A percentile compares a stretch with the other conserved stretches of the same genome.
Conservation (phyloP, 768 basidiomycete species). For the Pholiota microspora region DNA sequence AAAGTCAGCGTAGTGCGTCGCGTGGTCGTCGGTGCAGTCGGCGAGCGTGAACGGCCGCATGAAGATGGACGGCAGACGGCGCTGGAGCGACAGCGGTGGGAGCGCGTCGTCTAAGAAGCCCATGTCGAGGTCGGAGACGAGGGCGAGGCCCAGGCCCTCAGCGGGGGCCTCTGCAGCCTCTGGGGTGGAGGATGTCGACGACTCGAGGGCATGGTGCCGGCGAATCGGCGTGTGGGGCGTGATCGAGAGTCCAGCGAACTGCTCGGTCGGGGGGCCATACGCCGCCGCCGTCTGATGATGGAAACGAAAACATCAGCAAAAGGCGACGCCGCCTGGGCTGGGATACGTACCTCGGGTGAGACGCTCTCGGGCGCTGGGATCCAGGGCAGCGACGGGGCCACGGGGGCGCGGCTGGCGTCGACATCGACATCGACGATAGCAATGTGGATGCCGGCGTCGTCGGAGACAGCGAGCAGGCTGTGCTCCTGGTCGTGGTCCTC, state of each 20-base stretch:
- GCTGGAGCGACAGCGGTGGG: constrained; percentile 24
- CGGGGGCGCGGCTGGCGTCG: constrained; percentile 39
- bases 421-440: constrained; percentile 34
- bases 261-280: constrained; percentile 34
- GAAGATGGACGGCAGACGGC: constrained; percentile 33
- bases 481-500: constrained; percentile 41
- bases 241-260: constrained; percentile 57
- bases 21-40: constrained; percentile 33
- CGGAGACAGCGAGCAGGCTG: constrained; percentile 16
- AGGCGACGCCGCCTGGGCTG: too few species aligned
- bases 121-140: constrained; percentile 37
- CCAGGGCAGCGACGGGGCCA: constrained; percentile 34
- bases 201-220: constrained; percentile 38
- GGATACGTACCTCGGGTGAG: constrained; percentile 36
- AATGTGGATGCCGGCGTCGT: constrained; percentile 28
- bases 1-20: constrained; percentile 34
- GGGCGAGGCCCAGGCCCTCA: constrained; percentile 35
- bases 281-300: constrained; percentile 26
- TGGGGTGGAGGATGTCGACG: constrained; percentile 57
- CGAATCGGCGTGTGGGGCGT: constrained; percentile 50
- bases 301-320: constrained; percentile 10
- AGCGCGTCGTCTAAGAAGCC: constrained; percentile 31
- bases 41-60: constrained; percentile 44
- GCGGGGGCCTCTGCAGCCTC: constrained; percentile 38
- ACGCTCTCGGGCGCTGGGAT: constrained; percentile 20